These are phyloP conservation scores for Cladosporium sp. DNA, from an alignment of 2,329 filamentous ascomycete species.

Conservation along the genomic window DNA sequence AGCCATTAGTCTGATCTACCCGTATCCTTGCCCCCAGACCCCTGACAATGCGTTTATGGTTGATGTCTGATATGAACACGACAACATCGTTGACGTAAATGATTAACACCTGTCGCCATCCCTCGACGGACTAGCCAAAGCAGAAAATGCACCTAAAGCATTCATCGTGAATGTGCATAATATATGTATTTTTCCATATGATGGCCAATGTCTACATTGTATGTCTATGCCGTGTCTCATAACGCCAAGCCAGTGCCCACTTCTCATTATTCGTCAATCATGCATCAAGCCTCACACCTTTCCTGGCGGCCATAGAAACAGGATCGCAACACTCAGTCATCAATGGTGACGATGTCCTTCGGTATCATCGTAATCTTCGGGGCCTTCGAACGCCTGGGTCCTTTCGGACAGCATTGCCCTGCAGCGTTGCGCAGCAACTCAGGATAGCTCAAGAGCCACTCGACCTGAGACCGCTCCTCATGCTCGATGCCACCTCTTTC, in stretches of 20 bases:
- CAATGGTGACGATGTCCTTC: not conserved
- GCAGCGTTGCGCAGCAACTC: not conserved
- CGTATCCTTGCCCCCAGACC: no score
- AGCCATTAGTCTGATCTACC: no score
- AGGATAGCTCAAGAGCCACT: not conserved
- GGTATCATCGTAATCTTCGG: not conserved
- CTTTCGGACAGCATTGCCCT: not conserved
- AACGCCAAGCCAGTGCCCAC: not conserved
- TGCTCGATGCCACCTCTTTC: not conserved
- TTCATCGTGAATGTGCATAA: not conserved
- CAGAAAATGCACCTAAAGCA: fast-evolving
- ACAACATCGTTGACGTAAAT: not conserved
- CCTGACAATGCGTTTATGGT: no score
- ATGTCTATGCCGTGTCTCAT: not conserved
- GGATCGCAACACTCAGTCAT: not conserved
- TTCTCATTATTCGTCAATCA: not conserved
- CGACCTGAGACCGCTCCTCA: not conserved
- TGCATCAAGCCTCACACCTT: not conserved
- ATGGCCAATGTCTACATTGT: not conserved
- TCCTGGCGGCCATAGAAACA: no score
- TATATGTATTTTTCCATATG: not conserved
- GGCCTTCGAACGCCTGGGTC: no score
- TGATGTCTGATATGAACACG: no score
- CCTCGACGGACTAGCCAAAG: not conserved
- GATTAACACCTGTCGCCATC: not conserved